These are phyloP conservation scores for Trypethelium eluteriae DNA, from an alignment of 495 filamentous ascomycete genomes.

Conservation along the genomic window DNA sequence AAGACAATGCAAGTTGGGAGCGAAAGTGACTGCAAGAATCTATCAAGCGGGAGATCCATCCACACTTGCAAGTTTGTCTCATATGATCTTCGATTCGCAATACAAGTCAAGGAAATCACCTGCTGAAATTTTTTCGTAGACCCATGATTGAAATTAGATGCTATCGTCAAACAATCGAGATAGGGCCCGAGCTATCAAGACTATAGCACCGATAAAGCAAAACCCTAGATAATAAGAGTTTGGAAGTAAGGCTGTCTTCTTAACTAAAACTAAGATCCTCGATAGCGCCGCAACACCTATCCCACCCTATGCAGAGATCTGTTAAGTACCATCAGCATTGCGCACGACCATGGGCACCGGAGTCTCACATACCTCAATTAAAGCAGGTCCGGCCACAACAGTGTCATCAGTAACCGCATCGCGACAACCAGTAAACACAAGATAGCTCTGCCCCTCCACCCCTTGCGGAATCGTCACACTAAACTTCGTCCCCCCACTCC, in stretches of 20 bases:
- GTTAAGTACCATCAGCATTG: not conserved
- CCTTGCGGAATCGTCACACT: constrained; percentile 36
- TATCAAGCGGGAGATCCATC: too few species aligned
- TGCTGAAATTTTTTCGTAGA: too few species aligned
- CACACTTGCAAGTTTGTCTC: too few species aligned
- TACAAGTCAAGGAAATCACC: too few species aligned
- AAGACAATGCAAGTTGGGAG: too few species aligned
- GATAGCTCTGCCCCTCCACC: constrained; percentile 43
- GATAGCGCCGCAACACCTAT: not conserved
- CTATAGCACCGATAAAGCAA: not conserved
- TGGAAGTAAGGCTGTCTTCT: not conserved
- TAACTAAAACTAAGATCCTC: not conserved
- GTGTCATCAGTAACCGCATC: constrained; percentile 40
- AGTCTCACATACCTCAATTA: constrained; percentile 35
- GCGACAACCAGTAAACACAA: constrained; percentile 39
- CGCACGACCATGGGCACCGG: not conserved
- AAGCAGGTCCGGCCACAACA: constrained; percentile 41
- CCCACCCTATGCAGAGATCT: constrained; percentile 5
- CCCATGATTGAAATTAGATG: not conserved
- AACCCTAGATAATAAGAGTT: not conserved
- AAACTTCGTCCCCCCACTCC: constrained; percentile 19
- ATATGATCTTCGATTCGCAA: too few species aligned
- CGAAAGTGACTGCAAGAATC: too few species aligned
- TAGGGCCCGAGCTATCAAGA: not conserved
- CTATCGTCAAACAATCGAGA: not conserved